Conservation (phyloP, 768 basidiomycete species). For the Suillus americanus region DNA sequence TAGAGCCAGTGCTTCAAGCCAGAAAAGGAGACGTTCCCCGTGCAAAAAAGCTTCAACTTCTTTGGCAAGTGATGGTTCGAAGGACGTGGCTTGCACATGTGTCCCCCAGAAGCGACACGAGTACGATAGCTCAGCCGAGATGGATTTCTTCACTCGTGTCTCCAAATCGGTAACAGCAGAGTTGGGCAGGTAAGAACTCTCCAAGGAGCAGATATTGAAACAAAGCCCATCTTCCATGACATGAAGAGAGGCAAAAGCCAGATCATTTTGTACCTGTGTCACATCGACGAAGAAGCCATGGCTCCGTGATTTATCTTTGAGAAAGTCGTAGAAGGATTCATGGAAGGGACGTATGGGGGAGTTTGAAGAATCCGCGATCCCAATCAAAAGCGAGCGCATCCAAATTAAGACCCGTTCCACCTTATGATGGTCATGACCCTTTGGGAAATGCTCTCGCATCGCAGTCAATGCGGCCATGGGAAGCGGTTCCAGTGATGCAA, state of each 20-base stretch:
- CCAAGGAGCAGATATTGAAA: slow-evolving; percentile 8
- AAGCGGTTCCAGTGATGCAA: slow-evolving; percentile 6
- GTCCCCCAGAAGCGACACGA: slow-evolving; percentile 32
- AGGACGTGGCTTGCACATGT: slow-evolving; percentile 21
- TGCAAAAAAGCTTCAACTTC: slow-evolving; percentile 22
- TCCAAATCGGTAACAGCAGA: slow-evolving; percentile 16
- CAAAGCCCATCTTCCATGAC: slow-evolving; percentile 26
- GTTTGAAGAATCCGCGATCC: too few relatives aligned
- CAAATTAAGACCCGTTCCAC: too few relatives aligned
- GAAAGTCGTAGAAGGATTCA: slow-evolving; percentile 28
- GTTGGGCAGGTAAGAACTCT: slow-evolving; percentile 28
- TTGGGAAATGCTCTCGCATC: neutral
- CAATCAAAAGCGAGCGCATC: too few relatives aligned
- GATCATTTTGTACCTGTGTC: neutral
- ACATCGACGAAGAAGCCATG: slow-evolving; percentile 12
- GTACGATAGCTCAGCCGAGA: slow-evolving; percentile 28
- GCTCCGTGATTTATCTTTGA: slow-evolving; percentile 13
- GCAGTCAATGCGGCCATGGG: neutral
- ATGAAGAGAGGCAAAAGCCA: slow-evolving; percentile 21
- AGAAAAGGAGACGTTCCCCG: neutral
- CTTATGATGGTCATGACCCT: neutral
- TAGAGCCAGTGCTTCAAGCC: slow-evolving; percentile 6
- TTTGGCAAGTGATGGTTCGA: slow-evolving; percentile 3
- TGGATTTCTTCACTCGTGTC: slow-evolving; percentile 15
- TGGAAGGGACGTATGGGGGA: slow-evolving; percentile 24